Conservation (phyloP, 192 early-diverging fungal species). For the Linderina pennispora region DNA sequence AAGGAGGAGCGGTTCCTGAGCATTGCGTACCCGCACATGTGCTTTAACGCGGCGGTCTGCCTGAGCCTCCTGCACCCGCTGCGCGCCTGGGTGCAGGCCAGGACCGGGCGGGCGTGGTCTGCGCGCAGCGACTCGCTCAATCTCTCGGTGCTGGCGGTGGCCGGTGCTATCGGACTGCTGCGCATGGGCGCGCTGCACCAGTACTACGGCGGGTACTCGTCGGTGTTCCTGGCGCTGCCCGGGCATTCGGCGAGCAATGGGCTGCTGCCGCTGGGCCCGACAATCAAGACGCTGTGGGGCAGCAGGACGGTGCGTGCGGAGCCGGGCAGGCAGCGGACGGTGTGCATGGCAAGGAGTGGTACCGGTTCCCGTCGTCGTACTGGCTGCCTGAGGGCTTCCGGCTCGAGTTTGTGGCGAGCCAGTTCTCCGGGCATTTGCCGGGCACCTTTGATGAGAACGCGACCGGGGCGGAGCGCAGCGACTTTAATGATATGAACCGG, state of each 20-base stretch:
- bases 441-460: slow-evolving; percentile 55
- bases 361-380: slow-evolving; percentile 89
- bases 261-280: slow-evolving; percentile 21
- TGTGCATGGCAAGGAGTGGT: slow-evolving; percentile 95
- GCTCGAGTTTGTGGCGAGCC: slow-evolving; percentile 61
- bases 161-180: slow-evolving; percentile 54
- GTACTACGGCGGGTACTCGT: slow-evolving; percentile 74
- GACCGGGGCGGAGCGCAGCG: slow-evolving; percentile 6
- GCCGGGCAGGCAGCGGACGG: slow-evolving; percentile 1
- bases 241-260: slow-evolving; percentile 7
- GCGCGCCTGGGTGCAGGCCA: slow-evolving; percentile 14
- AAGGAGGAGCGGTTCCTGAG: slow-evolving; percentile 97
- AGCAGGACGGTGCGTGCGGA: slow-evolving; percentile 4
- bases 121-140: slow-evolving; percentile 8
- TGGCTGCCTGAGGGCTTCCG: slow-evolving; percentile 71
- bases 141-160: slow-evolving; percentile 40
- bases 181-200: slow-evolving; percentile 60
- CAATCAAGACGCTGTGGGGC: slow-evolving; percentile 8
- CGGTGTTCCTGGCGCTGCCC: slow-evolving; percentile 50
- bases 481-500: slow-evolving; percentile 29
- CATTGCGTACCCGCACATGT: slow-evolving; percentile 84
- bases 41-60: slow-evolving; percentile 67
- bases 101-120: slow-evolving; percentile 1
- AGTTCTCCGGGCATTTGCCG: slow-evolving; percentile 77
- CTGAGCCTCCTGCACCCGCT: slow-evolving; percentile 51